Conservation (phyloP, 306 rosid genomes). For the Datisca glomerata region DNA sequence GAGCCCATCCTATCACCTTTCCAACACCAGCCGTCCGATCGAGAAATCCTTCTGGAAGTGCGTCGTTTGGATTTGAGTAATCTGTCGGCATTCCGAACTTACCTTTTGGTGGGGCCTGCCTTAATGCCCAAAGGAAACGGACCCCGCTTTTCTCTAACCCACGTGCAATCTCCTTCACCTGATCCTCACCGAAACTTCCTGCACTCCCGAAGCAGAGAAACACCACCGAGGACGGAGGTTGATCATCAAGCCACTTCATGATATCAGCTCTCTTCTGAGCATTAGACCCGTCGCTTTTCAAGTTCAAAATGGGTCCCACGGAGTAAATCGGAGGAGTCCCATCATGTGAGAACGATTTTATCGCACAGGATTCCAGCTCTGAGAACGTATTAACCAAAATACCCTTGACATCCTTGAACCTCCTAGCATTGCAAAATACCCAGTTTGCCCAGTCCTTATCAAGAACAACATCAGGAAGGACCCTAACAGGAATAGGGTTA, state of each 20-base stretch:
- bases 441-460: neutral
- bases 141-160: neutral
- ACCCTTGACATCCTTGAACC: slow-evolving; percentile 4
- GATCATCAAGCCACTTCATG: too few relatives aligned
- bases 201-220: slow-evolving; percentile 10
- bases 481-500: neutral
- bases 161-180: too few relatives aligned
- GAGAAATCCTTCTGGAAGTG: slow-evolving; percentile 12
- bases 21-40: slow-evolving; percentile 1
- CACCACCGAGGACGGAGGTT: too few relatives aligned
- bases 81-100: neutral
- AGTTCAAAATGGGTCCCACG: slow-evolving; percentile 2
- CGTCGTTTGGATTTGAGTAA: neutral
- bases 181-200: slow-evolving; percentile 11
- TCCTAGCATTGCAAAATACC: neutral
- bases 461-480: neutral
- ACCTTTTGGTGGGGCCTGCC: neutral
- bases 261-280: too few relatives aligned
- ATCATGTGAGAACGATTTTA: neutral
- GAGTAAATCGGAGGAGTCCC: neutral
- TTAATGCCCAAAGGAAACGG: slow-evolving; percentile 14
- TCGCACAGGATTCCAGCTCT: neutral
- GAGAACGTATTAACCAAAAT: neutral
- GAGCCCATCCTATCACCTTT: slow-evolving; percentile 17
- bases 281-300: neutral